Conservation (phyloP, 2,329 filamentous ascomycete genomes). For the Neoascochyta sp. region DNA sequence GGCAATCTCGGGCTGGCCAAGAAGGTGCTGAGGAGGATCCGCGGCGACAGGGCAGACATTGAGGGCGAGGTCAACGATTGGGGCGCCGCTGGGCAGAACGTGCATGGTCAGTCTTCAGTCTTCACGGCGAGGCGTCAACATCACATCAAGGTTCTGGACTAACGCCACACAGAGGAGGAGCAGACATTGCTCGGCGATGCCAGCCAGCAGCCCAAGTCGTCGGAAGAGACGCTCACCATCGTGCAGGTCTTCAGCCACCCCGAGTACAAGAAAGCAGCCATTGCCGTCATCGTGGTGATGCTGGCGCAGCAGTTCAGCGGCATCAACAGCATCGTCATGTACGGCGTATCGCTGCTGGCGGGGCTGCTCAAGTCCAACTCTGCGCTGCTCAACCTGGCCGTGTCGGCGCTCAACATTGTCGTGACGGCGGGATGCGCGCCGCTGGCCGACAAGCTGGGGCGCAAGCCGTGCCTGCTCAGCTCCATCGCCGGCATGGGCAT, state of each 20-base stretch:
- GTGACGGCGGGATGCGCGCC: constrained; percentile 79
- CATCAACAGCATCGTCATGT: constrained; percentile 98
- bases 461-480: constrained; percentile 77
- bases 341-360: constrained; percentile 84
- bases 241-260: constrained; percentile 62
- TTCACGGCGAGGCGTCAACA: fast-evolving
- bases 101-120: constrained; percentile 28
- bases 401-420: constrained; percentile 81
- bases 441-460: constrained; percentile 79
- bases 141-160: constrained; percentile 5
- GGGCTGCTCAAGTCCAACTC: constrained; percentile 78
- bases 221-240: constrained; percentile 41
- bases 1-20: constrained; percentile 60
- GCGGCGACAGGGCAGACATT: constrained; percentile 66
- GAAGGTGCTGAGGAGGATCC: constrained; percentile 67
- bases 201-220: constrained; percentile 24
- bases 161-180: constrained; percentile 55
- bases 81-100: constrained; percentile 33
- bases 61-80: constrained; percentile 64
- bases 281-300: constrained; percentile 91
- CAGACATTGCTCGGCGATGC: constrained; percentile 60
- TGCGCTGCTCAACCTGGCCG: constrained; percentile 77
- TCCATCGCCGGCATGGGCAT: constrained; percentile 82
- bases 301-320: constrained; percentile 84
- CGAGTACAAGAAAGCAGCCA: constrained; percentile 72